phyloP scores from a whole-genome alignment of 306 rosid species.

The Oemleria cerasiformis region DNA sequence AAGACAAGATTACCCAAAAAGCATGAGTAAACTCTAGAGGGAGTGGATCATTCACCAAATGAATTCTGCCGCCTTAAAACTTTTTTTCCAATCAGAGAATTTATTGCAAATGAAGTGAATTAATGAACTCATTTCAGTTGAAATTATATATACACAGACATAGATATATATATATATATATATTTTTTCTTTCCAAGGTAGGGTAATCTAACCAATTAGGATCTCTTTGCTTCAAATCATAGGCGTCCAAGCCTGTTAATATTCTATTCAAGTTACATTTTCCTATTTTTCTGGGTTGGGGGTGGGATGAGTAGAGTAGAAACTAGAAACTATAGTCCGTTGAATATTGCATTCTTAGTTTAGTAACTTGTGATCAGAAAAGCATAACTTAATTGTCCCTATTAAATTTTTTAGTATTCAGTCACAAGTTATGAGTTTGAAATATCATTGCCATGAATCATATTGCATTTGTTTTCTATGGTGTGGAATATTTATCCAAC shows the following conservation, averaged over 20 bases:
- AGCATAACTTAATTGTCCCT: neutral
- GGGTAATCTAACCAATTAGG: neutral
- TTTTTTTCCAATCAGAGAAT: neutral
- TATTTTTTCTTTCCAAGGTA: neutral
- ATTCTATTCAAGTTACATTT: neutral
- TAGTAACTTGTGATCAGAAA: neutral
- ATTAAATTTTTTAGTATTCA: neutral
- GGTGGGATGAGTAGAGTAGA: neutral
- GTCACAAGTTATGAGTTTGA: neutral
- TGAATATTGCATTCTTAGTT: neutral
- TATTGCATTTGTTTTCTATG: neutral
- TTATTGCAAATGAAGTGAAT: neutral
- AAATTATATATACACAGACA: too few species aligned
- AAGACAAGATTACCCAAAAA: too few species aligned
- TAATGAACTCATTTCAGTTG: neutral
- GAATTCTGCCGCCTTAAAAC: neutral
- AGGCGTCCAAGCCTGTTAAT: neutral
- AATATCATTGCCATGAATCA: neutral
- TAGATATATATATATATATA: too few species aligned
- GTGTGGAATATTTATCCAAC: conserved; percentile 1
- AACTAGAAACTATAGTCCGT: neutral
- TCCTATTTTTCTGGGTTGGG: neutral
- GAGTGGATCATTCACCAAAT: neutral
- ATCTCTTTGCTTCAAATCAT: neutral
- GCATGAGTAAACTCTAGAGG: neutral